phyloP scores from a whole-genome alignment of 2,329 filamentous ascomycete species.

The Zarea fungicola region DNA sequence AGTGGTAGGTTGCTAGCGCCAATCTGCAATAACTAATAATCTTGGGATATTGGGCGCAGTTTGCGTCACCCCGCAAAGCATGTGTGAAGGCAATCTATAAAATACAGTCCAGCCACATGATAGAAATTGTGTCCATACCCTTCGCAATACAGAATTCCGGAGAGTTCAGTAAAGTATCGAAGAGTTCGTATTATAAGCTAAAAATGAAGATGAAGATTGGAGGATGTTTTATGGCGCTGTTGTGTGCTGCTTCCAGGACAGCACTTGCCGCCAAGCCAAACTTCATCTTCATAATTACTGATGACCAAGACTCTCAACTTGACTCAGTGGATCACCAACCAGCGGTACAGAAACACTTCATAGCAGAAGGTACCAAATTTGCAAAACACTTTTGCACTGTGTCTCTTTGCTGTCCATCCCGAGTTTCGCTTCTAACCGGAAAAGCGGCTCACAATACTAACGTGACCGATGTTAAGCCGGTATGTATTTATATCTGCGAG shows the following conservation, averaged over 20 bases:
- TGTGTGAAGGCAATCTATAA: no score
- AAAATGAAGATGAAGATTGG: constrained; percentile 1
- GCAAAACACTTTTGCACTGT: constrained; percentile 60
- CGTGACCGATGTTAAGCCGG: constrained; percentile 43
- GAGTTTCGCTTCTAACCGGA: constrained; percentile 55
- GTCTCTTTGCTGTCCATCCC: constrained; percentile 59
- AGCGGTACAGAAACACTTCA: constrained; percentile 47
- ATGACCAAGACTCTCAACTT: constrained; percentile 61
- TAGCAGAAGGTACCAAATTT: constrained; percentile 52
- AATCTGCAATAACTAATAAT: no score
- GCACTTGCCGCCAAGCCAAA: constrained; percentile 36
- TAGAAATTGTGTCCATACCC: no score
- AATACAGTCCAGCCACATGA: no score
- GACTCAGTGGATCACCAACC: constrained; percentile 56
- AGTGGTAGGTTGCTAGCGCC: no score
- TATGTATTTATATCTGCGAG: constrained; percentile 42
- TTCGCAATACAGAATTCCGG: no score
- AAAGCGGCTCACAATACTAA: constrained; percentile 59
- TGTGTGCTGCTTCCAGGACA: neutral
- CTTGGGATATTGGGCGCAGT: no score
- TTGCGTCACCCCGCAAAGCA: no score
- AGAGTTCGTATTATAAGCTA: no score
- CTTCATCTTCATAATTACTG: constrained; percentile 60
- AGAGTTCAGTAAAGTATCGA: no score
- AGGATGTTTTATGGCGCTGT: neutral